Conservation (phyloP, 148 eudicot genomes). For the Chenopodium suecicum region DNA sequence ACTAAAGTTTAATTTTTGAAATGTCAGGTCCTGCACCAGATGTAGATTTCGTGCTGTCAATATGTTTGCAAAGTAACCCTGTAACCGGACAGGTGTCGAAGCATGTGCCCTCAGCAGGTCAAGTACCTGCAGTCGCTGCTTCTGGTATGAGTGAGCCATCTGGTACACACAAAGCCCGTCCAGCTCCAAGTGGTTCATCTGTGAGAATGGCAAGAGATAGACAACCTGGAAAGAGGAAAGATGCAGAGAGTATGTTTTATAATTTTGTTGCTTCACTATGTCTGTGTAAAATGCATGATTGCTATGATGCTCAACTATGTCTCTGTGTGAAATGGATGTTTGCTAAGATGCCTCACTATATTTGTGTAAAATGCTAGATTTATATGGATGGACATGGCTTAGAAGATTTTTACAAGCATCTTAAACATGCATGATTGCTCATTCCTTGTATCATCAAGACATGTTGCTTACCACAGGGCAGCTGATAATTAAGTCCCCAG, state of each 20-base stretch:
- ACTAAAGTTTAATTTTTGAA: background rate
- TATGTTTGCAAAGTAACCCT: slow-evolving; percentile 87
- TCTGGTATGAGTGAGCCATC: slow-evolving; percentile 65
- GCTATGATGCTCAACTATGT: background rate
- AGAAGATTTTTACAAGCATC: background rate
- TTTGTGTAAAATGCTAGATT: too few species aligned
- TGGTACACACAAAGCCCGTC: slow-evolving; percentile 58
- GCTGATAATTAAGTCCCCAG: background rate
- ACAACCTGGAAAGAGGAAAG: slow-evolving; percentile 69
- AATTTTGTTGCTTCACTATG: slow-evolving; percentile 11
- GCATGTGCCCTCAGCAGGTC: slow-evolving; percentile 29
- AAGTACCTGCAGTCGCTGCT: slow-evolving; percentile 43
- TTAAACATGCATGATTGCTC: background rate
- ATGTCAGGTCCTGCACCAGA: slow-evolving; percentile 87
- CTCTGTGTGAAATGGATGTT: too few species aligned
- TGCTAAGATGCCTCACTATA: too few species aligned
- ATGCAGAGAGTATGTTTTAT: slow-evolving; percentile 55
- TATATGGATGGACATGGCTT: background rate
- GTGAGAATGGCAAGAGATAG: slow-evolving; percentile 54
- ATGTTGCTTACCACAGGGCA: background rate
- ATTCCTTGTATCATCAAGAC: background rate
- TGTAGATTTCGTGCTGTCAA: slow-evolving; percentile 82
- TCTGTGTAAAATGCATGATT: too few species aligned
- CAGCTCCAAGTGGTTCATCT: slow-evolving; percentile 51
- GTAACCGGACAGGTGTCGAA: slow-evolving; percentile 44